phyloP scores from a whole-genome alignment of 2,329 filamentous ascomycete genomes.

The Aspergillus oerlinghausenensis region DNA sequence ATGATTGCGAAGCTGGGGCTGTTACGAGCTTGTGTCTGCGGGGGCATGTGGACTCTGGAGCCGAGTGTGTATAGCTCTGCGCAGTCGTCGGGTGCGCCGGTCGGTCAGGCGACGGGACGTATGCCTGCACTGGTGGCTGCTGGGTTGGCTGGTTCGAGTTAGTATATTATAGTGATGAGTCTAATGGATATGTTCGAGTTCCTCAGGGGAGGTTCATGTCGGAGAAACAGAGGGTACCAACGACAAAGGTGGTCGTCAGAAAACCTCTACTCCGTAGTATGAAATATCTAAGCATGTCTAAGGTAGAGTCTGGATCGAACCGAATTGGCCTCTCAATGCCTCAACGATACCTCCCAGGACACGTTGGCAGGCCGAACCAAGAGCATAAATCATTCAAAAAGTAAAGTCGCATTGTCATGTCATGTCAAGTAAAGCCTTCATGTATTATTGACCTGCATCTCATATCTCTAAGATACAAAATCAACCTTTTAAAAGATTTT shows the following conservation, averaged over 20 bases:
- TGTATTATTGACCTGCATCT: constrained; percentile 35
- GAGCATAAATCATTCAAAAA: not conserved
- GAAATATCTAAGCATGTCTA: not conserved
- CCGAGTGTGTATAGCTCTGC: constrained; percentile 4
- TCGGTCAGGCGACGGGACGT: constrained; percentile 3
- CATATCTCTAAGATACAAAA: constrained; percentile 37
- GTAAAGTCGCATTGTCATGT: constrained; percentile 10
- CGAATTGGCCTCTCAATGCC: too few relatives aligned
- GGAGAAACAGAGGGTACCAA: not conserved
- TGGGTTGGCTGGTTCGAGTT: constrained; percentile 3
- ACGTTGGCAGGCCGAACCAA: too few relatives aligned
- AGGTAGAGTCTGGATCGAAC: too few relatives aligned
- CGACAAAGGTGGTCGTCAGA: not conserved
- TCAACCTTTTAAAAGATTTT: constrained; percentile 21
- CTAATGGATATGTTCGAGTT: not conserved
- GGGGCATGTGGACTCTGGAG: constrained; percentile 38
- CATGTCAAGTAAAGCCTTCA: constrained; percentile 37
- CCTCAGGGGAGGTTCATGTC: too few relatives aligned
- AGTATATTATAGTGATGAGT: not conserved
- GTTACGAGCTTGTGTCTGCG: constrained; percentile 37
- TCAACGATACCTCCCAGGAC: too few relatives aligned
- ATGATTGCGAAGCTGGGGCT: constrained; percentile 36
- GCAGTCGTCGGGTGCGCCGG: not conserved
- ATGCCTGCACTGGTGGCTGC: constrained; percentile 10
- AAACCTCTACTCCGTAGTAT: not conserved